These are phyloP conservation scores for Paracoccidioides brasiliensis DNA, from an alignment of 2,329 filamentous ascomycete species.

Conservation along the genomic window DNA sequence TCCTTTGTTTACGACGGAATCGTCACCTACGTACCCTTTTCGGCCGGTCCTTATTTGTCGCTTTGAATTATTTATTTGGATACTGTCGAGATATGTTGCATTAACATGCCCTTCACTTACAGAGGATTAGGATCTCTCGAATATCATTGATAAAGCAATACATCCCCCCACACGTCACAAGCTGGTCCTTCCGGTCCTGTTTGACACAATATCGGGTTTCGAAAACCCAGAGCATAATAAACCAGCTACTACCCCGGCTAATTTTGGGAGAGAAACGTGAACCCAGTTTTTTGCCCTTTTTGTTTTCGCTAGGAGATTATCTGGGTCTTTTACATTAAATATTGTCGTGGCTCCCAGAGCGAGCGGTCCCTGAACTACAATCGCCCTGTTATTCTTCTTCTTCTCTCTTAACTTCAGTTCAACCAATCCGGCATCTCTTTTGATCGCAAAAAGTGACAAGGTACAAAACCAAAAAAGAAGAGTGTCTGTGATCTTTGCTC, in stretches of 20 bases:
- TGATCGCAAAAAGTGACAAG: not conserved
- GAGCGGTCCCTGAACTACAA: not conserved
- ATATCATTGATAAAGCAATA: not conserved
- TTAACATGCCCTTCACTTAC: not conserved
- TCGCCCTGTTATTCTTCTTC: not conserved
- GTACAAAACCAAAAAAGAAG: not conserved
- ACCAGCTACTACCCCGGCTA: not conserved
- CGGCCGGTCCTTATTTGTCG: not conserved
- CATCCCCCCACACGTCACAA: not conserved
- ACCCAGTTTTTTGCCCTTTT: not conserved
- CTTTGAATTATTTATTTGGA: not conserved
- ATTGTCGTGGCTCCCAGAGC: not conserved
- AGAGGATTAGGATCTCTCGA: not conserved
- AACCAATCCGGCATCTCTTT: not conserved
- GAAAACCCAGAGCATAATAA: not conserved
- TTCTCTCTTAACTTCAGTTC: not conserved
- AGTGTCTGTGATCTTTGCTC: not conserved
- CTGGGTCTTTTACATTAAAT: not conserved
- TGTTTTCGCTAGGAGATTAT: not conserved
- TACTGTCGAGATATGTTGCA: not conserved
- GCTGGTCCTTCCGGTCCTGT: not conserved
- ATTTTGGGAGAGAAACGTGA: not conserved
- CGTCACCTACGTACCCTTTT: not conserved
- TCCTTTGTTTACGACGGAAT: not conserved
- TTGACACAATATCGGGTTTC: constrained; percentile 1